These are phyloP conservation scores for Bipolaris bicolor DNA, from an alignment of 2,329 filamentous ascomycete genomes.

Conservation along the genomic window DNA sequence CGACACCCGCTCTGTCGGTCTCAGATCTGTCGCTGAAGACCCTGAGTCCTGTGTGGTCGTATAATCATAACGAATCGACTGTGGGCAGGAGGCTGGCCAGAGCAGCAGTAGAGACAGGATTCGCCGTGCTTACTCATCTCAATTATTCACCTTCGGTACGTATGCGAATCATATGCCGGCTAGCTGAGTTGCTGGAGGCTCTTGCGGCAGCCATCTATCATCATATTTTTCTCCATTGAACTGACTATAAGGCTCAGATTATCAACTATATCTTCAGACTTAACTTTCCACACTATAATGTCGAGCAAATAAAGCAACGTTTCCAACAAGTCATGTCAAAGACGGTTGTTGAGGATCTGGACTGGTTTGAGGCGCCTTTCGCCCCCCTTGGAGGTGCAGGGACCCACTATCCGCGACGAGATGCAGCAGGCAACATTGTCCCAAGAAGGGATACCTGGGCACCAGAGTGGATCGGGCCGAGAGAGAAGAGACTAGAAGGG, in stretches of 20 bases:
- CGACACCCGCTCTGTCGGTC: slow-evolving; percentile 27
- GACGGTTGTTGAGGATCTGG: slow-evolving; percentile 57
- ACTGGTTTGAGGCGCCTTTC: slow-evolving; percentile 66
- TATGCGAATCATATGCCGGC: not conserved
- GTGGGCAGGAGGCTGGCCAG: slow-evolving; percentile 76
- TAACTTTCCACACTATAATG: slow-evolving; percentile 63
- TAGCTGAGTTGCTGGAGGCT: not conserved
- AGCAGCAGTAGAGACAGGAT: slow-evolving; percentile 66
- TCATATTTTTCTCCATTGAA: not conserved
- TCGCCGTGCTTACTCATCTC: slow-evolving; percentile 62
- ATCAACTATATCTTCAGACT: slow-evolving; percentile 69
- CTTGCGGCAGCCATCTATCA: not conserved
- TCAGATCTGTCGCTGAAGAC: slow-evolving; percentile 37
- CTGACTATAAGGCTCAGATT: slow-evolving; percentile 11
- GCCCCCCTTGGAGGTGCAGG: slow-evolving; percentile 71
- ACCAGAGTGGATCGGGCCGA: slow-evolving; percentile 42
- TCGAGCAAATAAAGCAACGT: slow-evolving; percentile 48
- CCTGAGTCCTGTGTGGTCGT: slow-evolving; percentile 56
- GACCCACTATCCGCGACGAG: slow-evolving; percentile 63
- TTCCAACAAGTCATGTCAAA: slow-evolving; percentile 51
- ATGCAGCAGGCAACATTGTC: slow-evolving; percentile 46
- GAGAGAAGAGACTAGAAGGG: slow-evolving; percentile 36
- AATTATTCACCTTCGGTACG: slow-evolving; percentile 29
- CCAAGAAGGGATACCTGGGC: slow-evolving; percentile 42
- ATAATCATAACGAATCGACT: slow-evolving; percentile 67